Evolutionary conservation across 2,329 filamentous ascomycete genomes (phyloP), one percentile per base, ranked within the genome.

Genomic region (Colletotrichum sansevieriae): DNA sequence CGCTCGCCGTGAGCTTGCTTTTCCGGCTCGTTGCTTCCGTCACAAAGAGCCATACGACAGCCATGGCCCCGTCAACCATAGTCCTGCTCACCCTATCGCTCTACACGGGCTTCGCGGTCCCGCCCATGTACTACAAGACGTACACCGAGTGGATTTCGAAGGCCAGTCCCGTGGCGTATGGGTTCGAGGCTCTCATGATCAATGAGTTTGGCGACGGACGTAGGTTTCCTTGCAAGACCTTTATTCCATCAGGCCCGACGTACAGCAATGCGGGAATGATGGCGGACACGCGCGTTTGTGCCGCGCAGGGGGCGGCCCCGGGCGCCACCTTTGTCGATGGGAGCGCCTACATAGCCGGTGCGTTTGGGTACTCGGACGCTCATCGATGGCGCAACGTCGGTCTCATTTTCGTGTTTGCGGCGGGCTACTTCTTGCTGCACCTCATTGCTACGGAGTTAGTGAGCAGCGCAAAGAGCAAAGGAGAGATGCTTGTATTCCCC

Each of bases 21-120:
- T 92, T 91, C 76, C 85, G 90, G 3, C 88, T 90, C 81, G 87
- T 92, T 69, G 90, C 89, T 1, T 84, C 89, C 1, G 79, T 91
- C 35, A 90, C 87, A 4, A 87, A 85, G 2, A 85, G 86, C 2
- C 51, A 65, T 4, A 15, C 68, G 12, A 51, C 62, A 4, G 68
- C 68, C 33, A 60, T 65, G 39, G 65, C 65, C 2, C 68, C 68
- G 3, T 56, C 68, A 3, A 57, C 60, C 4, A 61, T 62, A 2
- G 56, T 71, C 5, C 46, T 71, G n/a, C 56, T 71, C 1, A 15
- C 66, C 0, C 46, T 71, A 29, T 41, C 49, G 7, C 13, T 71
- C 0, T 71, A 68, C 51, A 69, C 56, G 1, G 68, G 68, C 4
- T 71, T 69, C 57, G 68, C 65, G 15, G 56, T 71, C 29, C 65